A percentile compares a stretch with the other conserved stretches of the same genome.
Evolutionary conservation across 2,329 filamentous ascomycete genomes (phyloP).

Genomic region (Tolypocladium album): DNA sequence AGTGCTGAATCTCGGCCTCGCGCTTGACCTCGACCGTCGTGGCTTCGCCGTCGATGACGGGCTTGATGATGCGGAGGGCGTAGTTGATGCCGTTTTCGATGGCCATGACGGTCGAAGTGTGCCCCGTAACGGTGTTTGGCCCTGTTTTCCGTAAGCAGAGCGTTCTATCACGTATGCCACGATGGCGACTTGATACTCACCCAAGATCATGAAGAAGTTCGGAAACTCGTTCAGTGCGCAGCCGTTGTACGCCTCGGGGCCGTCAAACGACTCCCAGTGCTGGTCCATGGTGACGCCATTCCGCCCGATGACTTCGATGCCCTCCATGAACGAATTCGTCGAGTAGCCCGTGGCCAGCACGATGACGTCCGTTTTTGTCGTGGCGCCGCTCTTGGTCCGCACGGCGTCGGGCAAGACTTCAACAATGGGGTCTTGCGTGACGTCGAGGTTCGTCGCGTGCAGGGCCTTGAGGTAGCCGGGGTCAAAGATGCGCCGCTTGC

Average conservation of each 20-base stretch:
- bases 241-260: constrained; percentile 50
- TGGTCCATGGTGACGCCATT: constrained; percentile 37
- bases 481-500: constrained; percentile 54
- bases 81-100: constrained; percentile 52
- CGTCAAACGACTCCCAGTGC: constrained; percentile 48
- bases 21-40: constrained; percentile 19
- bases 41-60: constrained; percentile 23
- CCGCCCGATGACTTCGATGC: constrained; percentile 40
- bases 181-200: constrained; percentile 6
- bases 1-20: constrained; percentile 22
- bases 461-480: constrained; percentile 42
- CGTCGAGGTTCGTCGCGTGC: constrained; percentile 32
- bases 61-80: constrained; percentile 45
- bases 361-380: constrained; percentile 46
- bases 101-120: constrained; percentile 48
- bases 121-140: constrained; percentile 52
- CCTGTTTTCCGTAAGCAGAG: constrained; percentile 16
- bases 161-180: neutral
- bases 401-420: constrained; percentile 33
- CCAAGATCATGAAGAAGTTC: constrained; percentile 54
- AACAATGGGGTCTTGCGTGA: constrained; percentile 36
- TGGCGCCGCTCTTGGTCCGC: constrained; percentile 21
- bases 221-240: constrained; percentile 49
- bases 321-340: constrained; percentile 41
- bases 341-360: constrained; percentile 52